phyloP scores from a whole-genome alignment of 345 rosid species.

The Angophora floribunda region DNA sequence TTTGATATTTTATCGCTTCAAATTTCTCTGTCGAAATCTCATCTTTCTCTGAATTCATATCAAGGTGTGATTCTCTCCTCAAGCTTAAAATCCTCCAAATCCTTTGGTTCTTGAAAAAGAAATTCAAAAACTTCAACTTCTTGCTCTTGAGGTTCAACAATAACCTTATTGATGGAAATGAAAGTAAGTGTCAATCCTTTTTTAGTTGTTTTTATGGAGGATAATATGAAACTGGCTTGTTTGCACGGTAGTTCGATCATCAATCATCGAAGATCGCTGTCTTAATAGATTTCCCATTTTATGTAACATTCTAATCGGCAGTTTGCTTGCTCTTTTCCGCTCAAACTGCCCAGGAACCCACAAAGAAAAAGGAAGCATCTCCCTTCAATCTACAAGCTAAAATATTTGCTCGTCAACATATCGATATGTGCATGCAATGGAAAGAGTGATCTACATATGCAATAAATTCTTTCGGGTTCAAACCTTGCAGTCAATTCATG shows the following conservation, averaged over 20 bases:
- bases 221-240: background rate
- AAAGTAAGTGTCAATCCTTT: background rate
- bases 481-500: too few species aligned
- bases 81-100: background rate
- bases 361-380: too few species aligned
- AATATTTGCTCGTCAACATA: background rate
- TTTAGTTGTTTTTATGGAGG: background rate
- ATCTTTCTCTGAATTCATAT: too few species aligned
- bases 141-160: background rate
- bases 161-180: background rate
- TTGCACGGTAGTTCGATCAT: background rate
- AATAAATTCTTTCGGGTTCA: too few species aligned
- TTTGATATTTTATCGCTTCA: too few species aligned
- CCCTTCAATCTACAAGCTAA: too few species aligned
- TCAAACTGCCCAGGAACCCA: too few species aligned
- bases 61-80: background rate
- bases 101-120: background rate
- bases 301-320: background rate
- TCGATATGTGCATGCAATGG: too few species aligned
- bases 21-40: background rate
- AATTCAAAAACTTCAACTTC: background rate
- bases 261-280: background rate
- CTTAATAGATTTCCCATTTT: background rate
- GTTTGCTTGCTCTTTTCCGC: too few species aligned
- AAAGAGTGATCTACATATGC: too few species aligned